Percentiles rank a stretch among this genome's conserved stretches.
These are phyloP conservation scores for Yamadazyma scolyti DNA, from an alignment of 805 yeast species.

Conservation along the genomic window DNA sequence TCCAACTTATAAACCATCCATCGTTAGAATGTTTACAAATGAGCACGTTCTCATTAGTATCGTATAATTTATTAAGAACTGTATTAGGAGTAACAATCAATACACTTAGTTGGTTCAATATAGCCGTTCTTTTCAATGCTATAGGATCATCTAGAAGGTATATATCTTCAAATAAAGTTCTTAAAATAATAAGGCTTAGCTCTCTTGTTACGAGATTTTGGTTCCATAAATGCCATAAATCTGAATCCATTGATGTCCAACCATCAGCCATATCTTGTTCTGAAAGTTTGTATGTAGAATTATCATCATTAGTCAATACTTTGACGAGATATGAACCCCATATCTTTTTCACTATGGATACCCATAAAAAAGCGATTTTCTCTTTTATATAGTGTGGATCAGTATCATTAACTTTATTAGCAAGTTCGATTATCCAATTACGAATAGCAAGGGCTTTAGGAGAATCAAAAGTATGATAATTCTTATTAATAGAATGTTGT, in stretches of 20 bases:
- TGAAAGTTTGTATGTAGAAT: slow-evolving; percentile 15
- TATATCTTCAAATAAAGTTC: slow-evolving; percentile 90
- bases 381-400: slow-evolving; percentile 92
- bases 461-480: slow-evolving; percentile 52
- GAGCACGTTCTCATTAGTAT: slow-evolving; percentile 58
- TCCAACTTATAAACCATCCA: slow-evolving; percentile 89
- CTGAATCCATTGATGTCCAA: slow-evolving; percentile 86
- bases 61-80: slow-evolving; percentile 60
- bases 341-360: slow-evolving; percentile 78
- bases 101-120: slow-evolving; percentile 77
- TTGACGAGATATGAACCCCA: slow-evolving; percentile 78
- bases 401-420: slow-evolving; percentile 49
- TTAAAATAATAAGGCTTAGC: slow-evolving; percentile 67
- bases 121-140: slow-evolving; percentile 74
- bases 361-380: slow-evolving; percentile 89
- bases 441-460: slow-evolving; percentile 66
- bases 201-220: slow-evolving; percentile 63
- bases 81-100: slow-evolving; percentile 74
- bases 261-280: slow-evolving; percentile 58
- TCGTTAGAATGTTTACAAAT: slow-evolving; percentile 64
- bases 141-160: slow-evolving; percentile 89
- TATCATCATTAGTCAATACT: slow-evolving; percentile 8
- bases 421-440: slow-evolving; percentile 80
- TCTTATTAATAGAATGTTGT: slow-evolving; percentile 62
- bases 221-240: slow-evolving; percentile 73